Evolutionary conservation across 2,329 filamentous ascomycete species (phyloP).

Genomic region (Gnomoniopsis smithogilvyi): DNA sequence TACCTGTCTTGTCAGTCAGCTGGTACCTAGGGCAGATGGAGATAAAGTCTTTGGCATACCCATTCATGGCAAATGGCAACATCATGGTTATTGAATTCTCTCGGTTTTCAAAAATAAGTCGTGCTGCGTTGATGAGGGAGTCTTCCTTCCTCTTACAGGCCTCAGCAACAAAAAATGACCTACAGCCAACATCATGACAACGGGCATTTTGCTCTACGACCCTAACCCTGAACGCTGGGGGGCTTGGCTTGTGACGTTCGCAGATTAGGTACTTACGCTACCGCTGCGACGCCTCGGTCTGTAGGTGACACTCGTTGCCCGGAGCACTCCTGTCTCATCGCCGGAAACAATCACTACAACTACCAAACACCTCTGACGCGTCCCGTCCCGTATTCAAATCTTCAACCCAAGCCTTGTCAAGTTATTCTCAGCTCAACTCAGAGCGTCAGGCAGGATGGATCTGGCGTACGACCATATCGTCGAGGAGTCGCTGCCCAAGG

Average conservation of each 20-base stretch:
- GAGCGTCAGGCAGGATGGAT: constrained; percentile 63
- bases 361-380: background rate
- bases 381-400: background rate
- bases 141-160: no score
- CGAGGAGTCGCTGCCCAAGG: constrained; percentile 69
- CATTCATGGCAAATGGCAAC: constrained; percentile 6
- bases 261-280: background rate
- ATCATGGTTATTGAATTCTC: no score
- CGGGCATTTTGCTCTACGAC: no score
- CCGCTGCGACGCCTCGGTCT: background rate
- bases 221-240: background rate
- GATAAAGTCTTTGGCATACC: constrained; percentile 1
- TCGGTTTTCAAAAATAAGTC: no score
- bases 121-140: no score
- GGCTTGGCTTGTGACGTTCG: background rate
- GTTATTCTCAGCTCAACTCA: background rate
- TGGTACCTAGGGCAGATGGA: background rate
- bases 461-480: constrained; percentile 95
- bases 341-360: background rate
- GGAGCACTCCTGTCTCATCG: background rate
- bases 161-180: background rate
- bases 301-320: background rate
- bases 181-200: background rate
- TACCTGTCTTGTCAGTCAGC: background rate
- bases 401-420: background rate